phyloP scores from a whole-genome alignment of 2,329 filamentous ascomycete species.

The Keithomyces neogunnii region DNA sequence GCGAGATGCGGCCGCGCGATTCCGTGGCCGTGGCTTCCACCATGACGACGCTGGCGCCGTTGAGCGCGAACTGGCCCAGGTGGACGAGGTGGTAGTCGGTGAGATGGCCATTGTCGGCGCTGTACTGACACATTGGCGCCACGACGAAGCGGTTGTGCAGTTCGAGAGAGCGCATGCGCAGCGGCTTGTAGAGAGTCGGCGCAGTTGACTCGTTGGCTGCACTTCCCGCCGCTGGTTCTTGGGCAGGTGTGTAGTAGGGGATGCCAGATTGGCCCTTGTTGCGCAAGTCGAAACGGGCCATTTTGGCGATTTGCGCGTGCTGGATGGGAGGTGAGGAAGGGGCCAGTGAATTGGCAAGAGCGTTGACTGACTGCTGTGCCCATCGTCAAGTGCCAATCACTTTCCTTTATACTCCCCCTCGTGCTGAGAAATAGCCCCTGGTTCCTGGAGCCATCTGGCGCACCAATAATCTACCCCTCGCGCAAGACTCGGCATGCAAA shows the following conservation, averaged over 20 bases:
- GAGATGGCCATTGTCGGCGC: constrained; percentile 53
- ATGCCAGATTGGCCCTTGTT: constrained; percentile 34
- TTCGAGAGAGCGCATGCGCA: constrained; percentile 43
- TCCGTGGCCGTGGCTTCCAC: constrained; percentile 73
- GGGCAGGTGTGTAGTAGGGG: constrained; percentile 47
- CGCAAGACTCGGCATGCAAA: too few species aligned
- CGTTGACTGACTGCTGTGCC: too few species aligned
- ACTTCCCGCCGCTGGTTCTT: constrained; percentile 42
- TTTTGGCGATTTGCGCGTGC: neutral
- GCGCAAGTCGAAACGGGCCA: constrained; percentile 10
- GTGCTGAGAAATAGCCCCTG: too few species aligned
- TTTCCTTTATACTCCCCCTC: too few species aligned
- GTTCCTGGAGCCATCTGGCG: too few species aligned
- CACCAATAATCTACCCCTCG: too few species aligned
- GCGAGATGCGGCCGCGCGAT: constrained; percentile 73
- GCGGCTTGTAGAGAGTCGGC: constrained; percentile 48
- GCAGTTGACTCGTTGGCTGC: constrained; percentile 29
- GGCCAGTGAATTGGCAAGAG: too few species aligned
- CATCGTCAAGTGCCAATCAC: too few species aligned
- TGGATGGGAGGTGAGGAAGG: neutral
- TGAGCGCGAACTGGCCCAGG: constrained; percentile 67
- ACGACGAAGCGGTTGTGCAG: constrained; percentile 50
- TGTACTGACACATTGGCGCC: constrained; percentile 55
- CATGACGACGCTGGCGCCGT: constrained; percentile 65
- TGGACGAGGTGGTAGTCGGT: constrained; percentile 70